Percentiles rank a stretch among this genome's conserved stretches.
Evolutionary conservation across 164 flowering plant genomes (phyloP).

Genomic region (Amborella trichopoda): DNA sequence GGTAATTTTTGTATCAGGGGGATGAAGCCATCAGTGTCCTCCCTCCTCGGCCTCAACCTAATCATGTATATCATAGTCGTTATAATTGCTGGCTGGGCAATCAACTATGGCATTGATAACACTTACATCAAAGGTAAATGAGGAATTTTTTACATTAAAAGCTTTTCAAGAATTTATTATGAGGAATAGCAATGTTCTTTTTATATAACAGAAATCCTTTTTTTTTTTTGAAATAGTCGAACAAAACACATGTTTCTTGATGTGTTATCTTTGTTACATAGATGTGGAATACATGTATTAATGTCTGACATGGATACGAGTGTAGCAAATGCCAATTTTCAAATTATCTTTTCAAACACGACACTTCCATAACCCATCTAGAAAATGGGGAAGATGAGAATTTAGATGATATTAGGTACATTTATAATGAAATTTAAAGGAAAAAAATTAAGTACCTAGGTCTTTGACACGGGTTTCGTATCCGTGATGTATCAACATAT

Average conservation of each 20-base stretch:
- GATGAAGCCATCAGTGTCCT: slow-evolving; percentile 44
- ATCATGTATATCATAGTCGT: slow-evolving; percentile 38
- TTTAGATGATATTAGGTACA: neutral
- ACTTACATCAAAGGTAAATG: slow-evolving; percentile 45
- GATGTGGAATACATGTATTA: neutral
- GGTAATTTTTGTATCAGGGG: no score
- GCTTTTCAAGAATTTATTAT: neutral
- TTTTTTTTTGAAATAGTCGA: neutral
- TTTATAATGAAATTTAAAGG: no score
- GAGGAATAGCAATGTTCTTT: neutral
- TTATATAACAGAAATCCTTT: neutral
- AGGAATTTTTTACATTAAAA: neutral
- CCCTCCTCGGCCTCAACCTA: slow-evolving; percentile 45
- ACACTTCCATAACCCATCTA: neutral
- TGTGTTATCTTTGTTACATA: neutral
- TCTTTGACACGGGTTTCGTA: no score
- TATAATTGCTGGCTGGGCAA: slow-evolving; percentile 57
- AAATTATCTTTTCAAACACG: no score
- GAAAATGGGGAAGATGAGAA: neutral
- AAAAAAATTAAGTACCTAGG: no score
- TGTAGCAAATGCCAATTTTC: no score
- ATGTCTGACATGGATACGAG: no score
- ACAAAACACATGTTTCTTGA: neutral
- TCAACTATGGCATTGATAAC: slow-evolving; percentile 48
- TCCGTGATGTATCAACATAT: no score